Evolutionary conservation across 2,329 filamentous ascomycete species (phyloP).

Genomic region (Aspergillus sojae): DNA sequence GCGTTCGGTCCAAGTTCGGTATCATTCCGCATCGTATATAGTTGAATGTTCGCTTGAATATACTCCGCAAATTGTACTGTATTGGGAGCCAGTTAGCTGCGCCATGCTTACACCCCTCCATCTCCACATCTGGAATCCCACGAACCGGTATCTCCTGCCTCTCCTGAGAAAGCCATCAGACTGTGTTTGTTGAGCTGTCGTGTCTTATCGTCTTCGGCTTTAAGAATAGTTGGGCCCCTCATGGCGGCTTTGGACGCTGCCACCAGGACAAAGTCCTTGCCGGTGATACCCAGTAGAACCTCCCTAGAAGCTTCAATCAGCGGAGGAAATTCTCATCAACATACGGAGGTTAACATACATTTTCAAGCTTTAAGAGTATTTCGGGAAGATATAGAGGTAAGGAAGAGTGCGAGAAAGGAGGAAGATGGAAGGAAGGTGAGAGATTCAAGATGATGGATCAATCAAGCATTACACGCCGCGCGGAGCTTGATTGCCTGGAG

Average conservation of each 20-base stretch:
- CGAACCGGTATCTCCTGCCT: conserved; percentile 90
- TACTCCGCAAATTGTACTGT: conserved; percentile 98
- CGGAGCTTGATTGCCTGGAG: conserved; percentile 47
- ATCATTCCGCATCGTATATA: conserved; percentile 98
- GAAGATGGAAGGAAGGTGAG: conserved; percentile 23
- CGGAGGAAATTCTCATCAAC: conserved; percentile 6
- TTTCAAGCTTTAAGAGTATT: neutral
- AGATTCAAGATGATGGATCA: conserved; percentile 24
- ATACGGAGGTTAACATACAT: neutral
- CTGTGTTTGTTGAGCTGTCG: conserved; percentile 89
- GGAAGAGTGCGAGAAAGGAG: conserved; percentile 9
- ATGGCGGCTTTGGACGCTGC: conserved; percentile 97
- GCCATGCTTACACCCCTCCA: neutral
- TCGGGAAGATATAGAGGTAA: conserved; percentile 1
- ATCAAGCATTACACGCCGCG: conserved; percentile 33
- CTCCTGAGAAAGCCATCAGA: conserved; percentile 91
- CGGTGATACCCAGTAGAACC: conserved; percentile 95
- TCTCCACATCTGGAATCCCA: conserved; percentile 9
- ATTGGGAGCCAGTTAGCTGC: conserved; percentile 18
- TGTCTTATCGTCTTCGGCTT: conserved; percentile 95
- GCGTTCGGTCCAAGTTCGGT: conserved; percentile 87
- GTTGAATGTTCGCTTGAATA: conserved; percentile 96
- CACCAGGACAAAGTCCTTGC: conserved; percentile 98
- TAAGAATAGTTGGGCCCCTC: conserved; percentile 95
- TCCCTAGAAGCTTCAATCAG: conserved; percentile 65